A percentile compares a stretch with the other conserved stretches of the same genome.
Evolutionary conservation across 2,329 filamentous ascomycete species (phyloP).

Genomic region (Didymellaceae sp.): DNA sequence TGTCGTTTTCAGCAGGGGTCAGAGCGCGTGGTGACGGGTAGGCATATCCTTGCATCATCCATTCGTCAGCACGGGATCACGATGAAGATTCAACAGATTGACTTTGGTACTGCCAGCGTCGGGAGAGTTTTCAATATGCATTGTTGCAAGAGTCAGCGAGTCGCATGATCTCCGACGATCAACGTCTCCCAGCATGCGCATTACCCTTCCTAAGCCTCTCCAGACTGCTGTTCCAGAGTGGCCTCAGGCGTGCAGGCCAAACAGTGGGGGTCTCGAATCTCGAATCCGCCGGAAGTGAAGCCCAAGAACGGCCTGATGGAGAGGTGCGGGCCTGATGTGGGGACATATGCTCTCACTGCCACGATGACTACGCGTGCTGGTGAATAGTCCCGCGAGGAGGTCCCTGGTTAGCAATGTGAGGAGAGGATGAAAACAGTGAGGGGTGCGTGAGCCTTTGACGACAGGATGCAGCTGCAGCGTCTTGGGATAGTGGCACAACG

Average conservation of each 20-base stretch:
- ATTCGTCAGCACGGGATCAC: conserved; percentile 10
- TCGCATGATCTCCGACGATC: neutral
- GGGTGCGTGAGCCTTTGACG: conserved; percentile 14
- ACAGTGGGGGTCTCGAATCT: conserved; percentile 40
- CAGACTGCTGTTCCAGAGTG: conserved; percentile 11
- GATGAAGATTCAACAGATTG: conserved; percentile 5
- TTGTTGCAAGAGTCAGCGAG: neutral
- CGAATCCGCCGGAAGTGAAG: conserved; percentile 21
- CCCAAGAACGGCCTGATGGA: neutral
- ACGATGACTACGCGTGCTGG: conserved; percentile 17
- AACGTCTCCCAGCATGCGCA: neutral
- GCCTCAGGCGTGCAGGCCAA: conserved; percentile 38
- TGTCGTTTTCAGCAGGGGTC: conserved; percentile 27
- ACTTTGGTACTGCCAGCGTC: conserved; percentile 3
- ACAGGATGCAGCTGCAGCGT: conserved; percentile 6
- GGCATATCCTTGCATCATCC: conserved; percentile 28
- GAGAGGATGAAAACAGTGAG: conserved; percentile 6
- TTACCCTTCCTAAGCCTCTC: neutral
- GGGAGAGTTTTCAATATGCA: neutral
- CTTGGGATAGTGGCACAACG: conserved; percentile 1
- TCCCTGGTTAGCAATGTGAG: conserved; percentile 6
- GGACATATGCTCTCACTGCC: conserved; percentile 14
- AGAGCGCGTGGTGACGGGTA: conserved; percentile 19
- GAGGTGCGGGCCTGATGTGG: conserved; percentile 9
- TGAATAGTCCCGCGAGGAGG: conserved; percentile 6